Evolutionary conservation across 2,329 filamentous ascomycete species (phyloP).

Genomic region (Bimuria novae-zelandiae): DNA sequence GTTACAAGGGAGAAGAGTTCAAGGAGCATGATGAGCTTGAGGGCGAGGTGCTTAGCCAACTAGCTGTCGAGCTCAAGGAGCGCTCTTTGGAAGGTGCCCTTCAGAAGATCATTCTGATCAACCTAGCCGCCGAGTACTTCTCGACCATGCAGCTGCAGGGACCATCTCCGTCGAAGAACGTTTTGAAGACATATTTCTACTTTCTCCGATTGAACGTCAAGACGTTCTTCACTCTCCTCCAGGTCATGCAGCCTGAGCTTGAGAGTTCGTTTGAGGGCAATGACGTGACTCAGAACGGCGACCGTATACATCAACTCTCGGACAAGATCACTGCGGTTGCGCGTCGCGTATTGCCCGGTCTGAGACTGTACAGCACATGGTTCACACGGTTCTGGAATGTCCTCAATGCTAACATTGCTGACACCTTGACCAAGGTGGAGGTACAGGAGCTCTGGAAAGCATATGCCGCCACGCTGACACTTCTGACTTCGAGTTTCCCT

Average conservation of each 20-base stretch:
- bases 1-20: slow-evolving; percentile 77
- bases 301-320: slow-evolving; percentile 41
- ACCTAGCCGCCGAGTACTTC: slow-evolving; percentile 81
- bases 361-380: slow-evolving; percentile 73
- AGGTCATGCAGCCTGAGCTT: slow-evolving; percentile 71
- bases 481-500: slow-evolving; percentile 63
- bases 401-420: slow-evolving; percentile 59
- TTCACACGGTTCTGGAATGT: slow-evolving; percentile 60
- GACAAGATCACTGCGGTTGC: slow-evolving; percentile 62
- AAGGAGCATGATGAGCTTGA: slow-evolving; percentile 79
- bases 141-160: slow-evolving; percentile 64
- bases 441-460: slow-evolving; percentile 68
- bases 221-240: slow-evolving; percentile 73
- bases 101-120: slow-evolving; percentile 81
- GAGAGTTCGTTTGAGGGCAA: slow-evolving; percentile 56
- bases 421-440: slow-evolving; percentile 60
- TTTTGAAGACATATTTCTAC: slow-evolving; percentile 57
- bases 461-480: slow-evolving; percentile 66
- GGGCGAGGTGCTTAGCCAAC: slow-evolving; percentile 78
- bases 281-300: slow-evolving; percentile 51
- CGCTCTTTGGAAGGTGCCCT: slow-evolving; percentile 67
- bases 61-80: slow-evolving; percentile 74
- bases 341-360: slow-evolving; percentile 64
- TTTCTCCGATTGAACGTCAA: slow-evolving; percentile 78
- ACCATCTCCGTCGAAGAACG: slow-evolving; percentile 39